phyloP scores from a whole-genome alignment of 169 alveolate genomes.

The Miamiensis avidus region DNA sequence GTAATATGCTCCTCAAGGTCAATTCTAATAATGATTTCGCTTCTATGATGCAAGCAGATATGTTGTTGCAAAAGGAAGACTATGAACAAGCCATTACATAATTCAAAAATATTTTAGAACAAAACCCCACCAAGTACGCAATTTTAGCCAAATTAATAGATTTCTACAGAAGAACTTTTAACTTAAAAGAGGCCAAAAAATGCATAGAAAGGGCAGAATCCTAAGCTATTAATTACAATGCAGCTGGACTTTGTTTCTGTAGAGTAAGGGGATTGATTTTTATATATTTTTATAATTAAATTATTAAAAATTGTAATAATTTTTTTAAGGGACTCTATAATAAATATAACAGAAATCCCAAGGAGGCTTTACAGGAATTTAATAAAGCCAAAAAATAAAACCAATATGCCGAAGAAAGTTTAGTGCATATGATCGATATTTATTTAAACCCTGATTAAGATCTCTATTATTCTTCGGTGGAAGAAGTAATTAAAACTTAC shows the following conservation, averaged over 20 bases:
- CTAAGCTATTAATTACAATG: slow-evolving; percentile 52
- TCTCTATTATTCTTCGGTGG: slow-evolving; percentile 52
- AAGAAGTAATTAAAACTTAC: slow-evolving; percentile 32
- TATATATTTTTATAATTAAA: too few relatives aligned
- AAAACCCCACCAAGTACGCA: slow-evolving; percentile 84
- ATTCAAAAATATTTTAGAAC: slow-evolving; percentile 77
- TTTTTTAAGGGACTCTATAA: slow-evolving; percentile 23
- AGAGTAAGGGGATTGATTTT: slow-evolving; percentile 5
- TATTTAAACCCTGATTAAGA: slow-evolving; percentile 84
- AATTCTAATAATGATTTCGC: slow-evolving; percentile 89
- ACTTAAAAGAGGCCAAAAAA: slow-evolving; percentile 70
- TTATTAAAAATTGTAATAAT: too few relatives aligned
- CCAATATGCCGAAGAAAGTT: slow-evolving; percentile 80
- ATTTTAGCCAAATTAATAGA: slow-evolving; percentile 79
- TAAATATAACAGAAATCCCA: slow-evolving; percentile 61
- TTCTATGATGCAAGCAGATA: slow-evolving; percentile 82
- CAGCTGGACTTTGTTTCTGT: slow-evolving; percentile 74
- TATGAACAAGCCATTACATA: slow-evolving; percentile 79
- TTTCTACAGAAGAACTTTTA: slow-evolving; percentile 80
- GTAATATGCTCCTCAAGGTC: slow-evolving; percentile 65
- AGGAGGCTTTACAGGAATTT: slow-evolving; percentile 81
- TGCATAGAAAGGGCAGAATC: slow-evolving; percentile 79
- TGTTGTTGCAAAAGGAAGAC: slow-evolving; percentile 68
- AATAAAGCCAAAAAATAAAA: slow-evolving; percentile 80
- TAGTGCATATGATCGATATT: slow-evolving; percentile 79